Percentiles rank a stretch among this genome's conserved stretches.
Conservation (phyloP, 257 asterid genomes). For the Striga asiatica region DNA sequence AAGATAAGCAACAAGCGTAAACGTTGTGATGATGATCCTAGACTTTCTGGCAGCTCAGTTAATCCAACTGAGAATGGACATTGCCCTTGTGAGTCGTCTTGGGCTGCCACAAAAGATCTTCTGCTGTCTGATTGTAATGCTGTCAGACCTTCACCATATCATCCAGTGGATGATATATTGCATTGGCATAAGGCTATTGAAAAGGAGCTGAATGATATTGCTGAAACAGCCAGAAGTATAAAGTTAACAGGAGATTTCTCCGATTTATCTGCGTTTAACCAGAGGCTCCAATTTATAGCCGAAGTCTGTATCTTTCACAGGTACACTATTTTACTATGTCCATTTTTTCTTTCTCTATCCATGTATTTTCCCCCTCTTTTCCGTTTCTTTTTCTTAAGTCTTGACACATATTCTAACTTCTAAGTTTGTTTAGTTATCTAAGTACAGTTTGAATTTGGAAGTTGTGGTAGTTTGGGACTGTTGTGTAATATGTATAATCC, state of each 20-base stretch:
- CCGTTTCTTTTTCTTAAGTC: too few relatives aligned
- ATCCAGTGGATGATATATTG: conserved; percentile 80
- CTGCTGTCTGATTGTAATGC: conserved; percentile 28
- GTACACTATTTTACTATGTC: conserved; percentile 19
- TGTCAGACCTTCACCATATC: conserved; percentile 21
- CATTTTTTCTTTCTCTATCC: not conserved
- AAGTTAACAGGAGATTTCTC: conserved; percentile 79
- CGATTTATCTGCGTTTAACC: conserved; percentile 59
- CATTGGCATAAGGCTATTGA: conserved; percentile 91
- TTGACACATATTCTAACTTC: too few relatives aligned
- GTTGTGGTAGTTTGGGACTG: not conserved
- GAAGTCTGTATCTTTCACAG: conserved; percentile 98
- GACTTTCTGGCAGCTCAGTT: conserved; percentile 25
- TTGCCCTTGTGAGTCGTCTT: conserved; percentile 46
- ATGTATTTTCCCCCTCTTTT: not conserved
- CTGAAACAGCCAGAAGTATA: conserved; percentile 74
- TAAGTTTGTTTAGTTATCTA: not conserved
- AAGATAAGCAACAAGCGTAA: conserved; percentile 71
- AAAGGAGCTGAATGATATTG: conserved; percentile 81
- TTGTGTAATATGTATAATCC: not conserved
- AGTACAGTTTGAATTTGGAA: not conserved
- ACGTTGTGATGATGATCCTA: conserved; percentile 37
- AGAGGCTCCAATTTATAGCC: conserved; percentile 89
- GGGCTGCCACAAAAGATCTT: conserved; percentile 24
- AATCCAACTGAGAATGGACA: conserved; percentile 24